Evolutionary conservation across 2,329 filamentous ascomycete species (phyloP).

Genomic region (Fusarium pseudograminearum): DNA sequence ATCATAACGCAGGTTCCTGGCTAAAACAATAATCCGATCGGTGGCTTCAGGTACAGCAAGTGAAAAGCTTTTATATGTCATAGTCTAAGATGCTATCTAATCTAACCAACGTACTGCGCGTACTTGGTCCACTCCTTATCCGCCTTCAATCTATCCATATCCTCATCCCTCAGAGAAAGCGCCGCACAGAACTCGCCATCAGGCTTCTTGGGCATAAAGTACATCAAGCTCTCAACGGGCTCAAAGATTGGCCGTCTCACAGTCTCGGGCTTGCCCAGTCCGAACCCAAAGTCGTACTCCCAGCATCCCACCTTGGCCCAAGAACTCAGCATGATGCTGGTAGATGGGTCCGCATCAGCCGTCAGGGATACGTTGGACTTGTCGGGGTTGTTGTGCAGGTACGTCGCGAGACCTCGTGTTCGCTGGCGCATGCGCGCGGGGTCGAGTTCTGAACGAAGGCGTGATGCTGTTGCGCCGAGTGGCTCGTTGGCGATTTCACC

Average conservation of each 20-base stretch:
- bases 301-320: conserved; percentile 63
- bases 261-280: conserved; percentile 59
- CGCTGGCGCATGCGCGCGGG: conserved; percentile 51
- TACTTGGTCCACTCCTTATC: conserved; percentile 56
- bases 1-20: not conserved
- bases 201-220: conserved; percentile 60
- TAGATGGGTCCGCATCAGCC: conserved; percentile 52
- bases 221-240: conserved; percentile 61
- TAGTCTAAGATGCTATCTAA: not conserved
- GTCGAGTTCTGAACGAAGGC: conserved; percentile 56
- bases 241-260: conserved; percentile 62
- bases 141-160: conserved; percentile 57
- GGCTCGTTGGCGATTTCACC: conserved; percentile 48
- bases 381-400: conserved; percentile 51
- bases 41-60: not conserved
- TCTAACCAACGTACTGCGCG: conserved; percentile 37
- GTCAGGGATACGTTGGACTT: conserved; percentile 53
- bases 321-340: conserved; percentile 65
- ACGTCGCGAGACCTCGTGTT: conserved; percentile 58
- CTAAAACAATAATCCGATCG: not conserved
- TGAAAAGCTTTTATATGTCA: not conserved
- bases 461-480: conserved; percentile 53
- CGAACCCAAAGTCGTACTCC: conserved; percentile 60
- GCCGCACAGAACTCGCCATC: conserved; percentile 59
- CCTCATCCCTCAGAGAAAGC: conserved; percentile 61